Base-by-base conservation (phyloP, 1,284 basidiomycete genomes). In the Somion occarium region DNA sequence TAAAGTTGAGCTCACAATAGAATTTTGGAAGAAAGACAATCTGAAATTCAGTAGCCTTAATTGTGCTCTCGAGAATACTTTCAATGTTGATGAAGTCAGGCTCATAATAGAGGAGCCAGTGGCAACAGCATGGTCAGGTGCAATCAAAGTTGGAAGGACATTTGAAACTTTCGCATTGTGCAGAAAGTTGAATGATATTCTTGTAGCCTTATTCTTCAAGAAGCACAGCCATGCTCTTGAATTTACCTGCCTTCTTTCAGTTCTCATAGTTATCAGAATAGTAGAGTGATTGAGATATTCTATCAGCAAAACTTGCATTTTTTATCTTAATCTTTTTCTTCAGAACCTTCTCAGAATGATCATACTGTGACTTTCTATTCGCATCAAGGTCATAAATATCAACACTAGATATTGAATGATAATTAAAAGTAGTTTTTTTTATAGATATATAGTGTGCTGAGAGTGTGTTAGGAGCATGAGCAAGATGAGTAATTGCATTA, bases 191-290 rank as follows among this genome's bases (percentile, higher is more conserved):
- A 7, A 26, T n/a, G 4, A n/a, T 34, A 2, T 26, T 19, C 7
- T 27, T 13, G n/a, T 24, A 51, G 12, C 53, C 46, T n/a, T 44
- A 50, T 39, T 56, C 52, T 25, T 61, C 53, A 1, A 73, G 54
- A 34, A 73, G 63, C 0, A 47, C 18, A 0, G 53, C 59, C 70
- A 73, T 72, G 0, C 70, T 70, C 55, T 72, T 72, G 59, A 70
- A 70, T 3, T 56, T 37, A 0, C 69, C 67, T 5, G 55, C 51
- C 9, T 53, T 24, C n/a, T n/a, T n/a, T n/a, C n/a, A n/a, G n/a
- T n/a, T n/a, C 15, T 52, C 51, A 53, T 71, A 66, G n/a, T 49
- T 62, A 11, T 54, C 48, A 19, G 62, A 63, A 42, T 61, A 72
- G 54, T 73, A 73, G 5, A 73, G 54, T 3, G 53, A 46, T 52